A percentile compares a stretch with the other conserved stretches of the same genome.
phyloP scores from a whole-genome alignment of 768 basidiomycete genomes.

The Tephrocybe sp. region DNA sequence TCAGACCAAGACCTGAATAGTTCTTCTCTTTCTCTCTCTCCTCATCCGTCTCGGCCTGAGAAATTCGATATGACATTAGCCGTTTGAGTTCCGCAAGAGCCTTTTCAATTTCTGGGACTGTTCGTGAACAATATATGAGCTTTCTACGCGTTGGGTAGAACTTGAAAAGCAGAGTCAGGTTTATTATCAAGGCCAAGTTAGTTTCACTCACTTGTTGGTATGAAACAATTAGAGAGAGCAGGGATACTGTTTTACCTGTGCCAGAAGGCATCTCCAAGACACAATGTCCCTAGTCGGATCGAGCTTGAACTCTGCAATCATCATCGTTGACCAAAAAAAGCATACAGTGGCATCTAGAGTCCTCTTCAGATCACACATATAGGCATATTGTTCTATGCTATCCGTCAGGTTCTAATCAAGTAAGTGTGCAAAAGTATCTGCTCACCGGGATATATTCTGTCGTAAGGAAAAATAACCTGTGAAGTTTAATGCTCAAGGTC shows the following conservation, averaged over 20 bases:
- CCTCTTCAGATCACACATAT: constrained; percentile 98
- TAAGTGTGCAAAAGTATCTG: constrained; percentile 4
- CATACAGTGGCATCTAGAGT: constrained; percentile 90
- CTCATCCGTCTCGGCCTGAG: constrained; percentile 70
- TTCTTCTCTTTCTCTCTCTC: constrained; percentile 74
- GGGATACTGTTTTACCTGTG: constrained; percentile 97
- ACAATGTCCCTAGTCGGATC: constrained; percentile 78
- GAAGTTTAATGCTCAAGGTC: constrained; percentile 3
- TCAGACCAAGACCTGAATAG: constrained; percentile 90
- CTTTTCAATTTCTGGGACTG: constrained; percentile 99
- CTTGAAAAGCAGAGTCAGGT: constrained; percentile 41
- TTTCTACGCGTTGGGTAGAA: constrained; percentile 92
- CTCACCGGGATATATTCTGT: constrained; percentile 93
- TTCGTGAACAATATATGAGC: constrained; percentile 98
- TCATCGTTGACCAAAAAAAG: background rate
- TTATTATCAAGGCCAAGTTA: background rate
- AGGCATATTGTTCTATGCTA: constrained; percentile 90
- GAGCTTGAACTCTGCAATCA: background rate
- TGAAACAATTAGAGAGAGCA: constrained; percentile 93
- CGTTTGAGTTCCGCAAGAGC: constrained; percentile 94
- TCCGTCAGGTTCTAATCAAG: constrained; percentile 9
- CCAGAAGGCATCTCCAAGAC: constrained; percentile 99
- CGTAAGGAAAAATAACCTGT: constrained; percentile 89
- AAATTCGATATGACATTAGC: constrained; percentile 85
- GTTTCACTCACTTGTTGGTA: constrained; percentile 79